Evolutionary conservation across 371 early-diverging fungal genomes (phyloP).

Genomic region (Fennellomyces sp.): DNA sequence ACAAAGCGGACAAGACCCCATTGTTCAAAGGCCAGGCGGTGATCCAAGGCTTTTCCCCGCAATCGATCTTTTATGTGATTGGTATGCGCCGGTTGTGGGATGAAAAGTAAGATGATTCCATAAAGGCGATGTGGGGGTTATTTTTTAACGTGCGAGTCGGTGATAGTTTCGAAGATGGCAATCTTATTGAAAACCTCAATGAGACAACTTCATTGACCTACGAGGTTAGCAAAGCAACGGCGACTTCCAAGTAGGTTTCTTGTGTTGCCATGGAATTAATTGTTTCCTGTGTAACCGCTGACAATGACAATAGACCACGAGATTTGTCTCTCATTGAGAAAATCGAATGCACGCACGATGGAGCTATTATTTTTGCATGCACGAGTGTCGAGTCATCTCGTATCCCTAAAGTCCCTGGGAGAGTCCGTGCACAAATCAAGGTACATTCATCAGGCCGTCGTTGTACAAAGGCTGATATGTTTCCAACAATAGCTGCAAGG

Average conservation of each 20-base stretch:
- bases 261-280: neutral
- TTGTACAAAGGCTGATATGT: neutral
- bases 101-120: constrained; percentile 30
- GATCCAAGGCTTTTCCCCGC: constrained; percentile 66
- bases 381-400: constrained; percentile 70
- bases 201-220: constrained; percentile 47
- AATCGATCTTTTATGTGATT: constrained; percentile 70
- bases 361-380: constrained; percentile 62
- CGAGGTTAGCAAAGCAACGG: constrained; percentile 53
- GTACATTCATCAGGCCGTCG: constrained; percentile 25
- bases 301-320: constrained; percentile 20
- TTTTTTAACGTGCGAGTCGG: neutral
- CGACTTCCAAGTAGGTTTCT: constrained; percentile 46
- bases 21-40: constrained; percentile 68
- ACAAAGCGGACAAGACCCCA: constrained; percentile 57
- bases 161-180: constrained; percentile 58
- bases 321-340: constrained; percentile 50
- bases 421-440: constrained; percentile 60
- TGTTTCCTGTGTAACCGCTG: neutral
- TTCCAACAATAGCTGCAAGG: constrained; percentile 47
- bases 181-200: constrained; percentile 56
- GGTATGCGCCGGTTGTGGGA: constrained; percentile 71
- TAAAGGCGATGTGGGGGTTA: neutral
- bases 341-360: constrained; percentile 52
- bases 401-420: constrained; percentile 59